A percentile compares a stretch with the other conserved stretches of the same genome.
These are phyloP conservation scores for Brasenia schreberi DNA, from an alignment of 164 flowering plant species.

Conservation along the genomic window DNA sequence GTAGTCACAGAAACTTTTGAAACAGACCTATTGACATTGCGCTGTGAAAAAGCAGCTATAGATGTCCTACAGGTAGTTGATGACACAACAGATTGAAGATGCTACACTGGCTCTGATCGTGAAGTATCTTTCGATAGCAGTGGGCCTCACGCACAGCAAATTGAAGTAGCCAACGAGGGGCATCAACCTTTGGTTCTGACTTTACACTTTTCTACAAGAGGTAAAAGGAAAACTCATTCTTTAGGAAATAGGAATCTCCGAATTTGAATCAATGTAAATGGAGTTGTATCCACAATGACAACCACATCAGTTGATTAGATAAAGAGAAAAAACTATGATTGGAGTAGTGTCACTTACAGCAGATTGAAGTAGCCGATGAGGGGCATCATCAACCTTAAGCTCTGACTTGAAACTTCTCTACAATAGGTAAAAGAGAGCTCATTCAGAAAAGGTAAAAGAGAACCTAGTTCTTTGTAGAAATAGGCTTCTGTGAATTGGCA, in stretches of 20 bases:
- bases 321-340: too few relatives aligned
- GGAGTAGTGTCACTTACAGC: constrained; percentile 72
- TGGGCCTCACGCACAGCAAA: constrained; percentile 81
- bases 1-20: constrained; percentile 48
- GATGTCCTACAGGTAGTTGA: constrained; percentile 18
- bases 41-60: constrained; percentile 25
- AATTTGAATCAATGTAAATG: too few relatives aligned
- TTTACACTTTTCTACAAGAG: too few relatives aligned
- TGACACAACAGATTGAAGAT: constrained; percentile 80
- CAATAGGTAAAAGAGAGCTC: too few relatives aligned
- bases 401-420: not conserved
- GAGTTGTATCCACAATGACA: too few relatives aligned
- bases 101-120: constrained; percentile 37
- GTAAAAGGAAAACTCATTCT: too few relatives aligned
- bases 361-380: constrained; percentile 82
- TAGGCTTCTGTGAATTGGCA: too few relatives aligned
- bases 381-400: constrained; percentile 29
- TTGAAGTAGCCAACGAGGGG: constrained; percentile 76
- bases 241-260: too few relatives aligned
- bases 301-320: too few relatives aligned
- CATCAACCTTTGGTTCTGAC: constrained; percentile 21
- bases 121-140: constrained; percentile 24
- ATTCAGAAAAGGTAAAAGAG: too few relatives aligned
- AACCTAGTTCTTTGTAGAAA: too few relatives aligned
- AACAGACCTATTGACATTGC: constrained; percentile 22